These are phyloP conservation scores for Datisca glomerata DNA, from an alignment of 306 rosid genomes.

Conservation along the genomic window DNA sequence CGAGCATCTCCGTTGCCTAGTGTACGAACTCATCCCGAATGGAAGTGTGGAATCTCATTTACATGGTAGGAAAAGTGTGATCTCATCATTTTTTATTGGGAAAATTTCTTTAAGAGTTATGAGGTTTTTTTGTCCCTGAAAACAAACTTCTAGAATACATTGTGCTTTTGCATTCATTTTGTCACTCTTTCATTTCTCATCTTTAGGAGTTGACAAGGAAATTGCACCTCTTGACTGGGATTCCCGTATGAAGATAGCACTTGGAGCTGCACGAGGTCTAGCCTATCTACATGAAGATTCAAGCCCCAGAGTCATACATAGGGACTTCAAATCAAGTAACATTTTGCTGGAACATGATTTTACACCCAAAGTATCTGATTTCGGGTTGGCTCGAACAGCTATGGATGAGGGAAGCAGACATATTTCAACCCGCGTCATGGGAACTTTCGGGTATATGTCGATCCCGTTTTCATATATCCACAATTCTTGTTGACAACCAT, in stretches of 20 bases:
- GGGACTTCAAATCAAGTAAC: constrained; percentile 94
- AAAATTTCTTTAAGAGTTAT: too few relatives aligned
- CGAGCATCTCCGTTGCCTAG: constrained; percentile 60
- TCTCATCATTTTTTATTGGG: background rate
- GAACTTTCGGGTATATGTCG: constrained; percentile 82
- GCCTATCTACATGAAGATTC: constrained; percentile 97
- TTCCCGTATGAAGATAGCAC: constrained; percentile 80
- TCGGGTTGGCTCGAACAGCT: constrained; percentile 92
- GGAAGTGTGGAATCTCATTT: constrained; percentile 97
- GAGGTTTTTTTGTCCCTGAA: too few relatives aligned
- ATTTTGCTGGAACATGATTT: constrained; percentile 87
- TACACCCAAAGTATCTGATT: constrained; percentile 93
- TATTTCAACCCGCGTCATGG: constrained; percentile 96
- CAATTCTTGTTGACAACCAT: too few relatives aligned
- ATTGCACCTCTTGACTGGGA: constrained; percentile 64
- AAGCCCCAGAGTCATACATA: constrained; percentile 89
- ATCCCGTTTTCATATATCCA: constrained; percentile 4
- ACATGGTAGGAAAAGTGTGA: constrained; percentile 43
- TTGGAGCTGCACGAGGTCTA: constrained; percentile 91
- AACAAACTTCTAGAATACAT: background rate
- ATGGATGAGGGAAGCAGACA: constrained; percentile 71
- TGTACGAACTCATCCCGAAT: constrained; percentile 88
- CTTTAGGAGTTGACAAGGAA: constrained; percentile 66
- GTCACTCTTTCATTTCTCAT: constrained; percentile 8
- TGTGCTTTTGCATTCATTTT: constrained; percentile 9